These are phyloP conservation scores for Trichosanthes truncata DNA, from an alignment of 306 rosid genomes.

Conservation along the genomic window DNA sequence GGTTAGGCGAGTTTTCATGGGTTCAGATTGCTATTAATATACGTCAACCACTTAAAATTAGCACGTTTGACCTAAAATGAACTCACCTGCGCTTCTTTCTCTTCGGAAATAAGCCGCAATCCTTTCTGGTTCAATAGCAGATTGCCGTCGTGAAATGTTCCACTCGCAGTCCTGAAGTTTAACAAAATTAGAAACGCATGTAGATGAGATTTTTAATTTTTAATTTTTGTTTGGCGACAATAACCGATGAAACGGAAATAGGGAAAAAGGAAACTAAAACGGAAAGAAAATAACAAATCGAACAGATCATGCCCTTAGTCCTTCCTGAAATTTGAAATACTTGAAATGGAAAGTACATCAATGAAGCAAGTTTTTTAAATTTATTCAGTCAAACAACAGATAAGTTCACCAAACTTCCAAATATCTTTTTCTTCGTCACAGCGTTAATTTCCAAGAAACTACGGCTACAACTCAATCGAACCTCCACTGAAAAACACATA, in stretches of 20 bases:
- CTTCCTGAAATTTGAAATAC: neutral
- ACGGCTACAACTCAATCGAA: neutral
- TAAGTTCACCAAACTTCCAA: neutral
- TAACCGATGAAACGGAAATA: neutral
- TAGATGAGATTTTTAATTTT: neutral
- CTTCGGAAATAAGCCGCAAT: slow-evolving; percentile 73
- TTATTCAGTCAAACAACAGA: neutral
- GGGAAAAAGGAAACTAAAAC: neutral
- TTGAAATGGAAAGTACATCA: neutral
- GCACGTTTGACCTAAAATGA: neutral
- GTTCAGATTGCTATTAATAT: neutral
- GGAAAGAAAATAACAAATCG: neutral
- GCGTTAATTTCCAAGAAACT: neutral
- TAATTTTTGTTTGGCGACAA: neutral
- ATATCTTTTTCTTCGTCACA: neutral
- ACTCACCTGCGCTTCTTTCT: slow-evolving; percentile 52
- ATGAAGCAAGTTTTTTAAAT: neutral
- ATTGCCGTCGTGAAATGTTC: slow-evolving; percentile 93
- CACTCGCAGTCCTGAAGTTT: slow-evolving; percentile 50
- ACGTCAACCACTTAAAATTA: neutral
- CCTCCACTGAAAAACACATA: neutral
- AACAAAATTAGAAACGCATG: neutral
- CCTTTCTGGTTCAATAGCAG: slow-evolving; percentile 75
- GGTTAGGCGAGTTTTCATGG: neutral
- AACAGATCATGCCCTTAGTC: neutral